Percentiles rank a stretch among this genome's conserved stretches.
phyloP scores from a whole-genome alignment of 2,329 filamentous ascomycete genomes.

The Aureobasidium sp. region DNA sequence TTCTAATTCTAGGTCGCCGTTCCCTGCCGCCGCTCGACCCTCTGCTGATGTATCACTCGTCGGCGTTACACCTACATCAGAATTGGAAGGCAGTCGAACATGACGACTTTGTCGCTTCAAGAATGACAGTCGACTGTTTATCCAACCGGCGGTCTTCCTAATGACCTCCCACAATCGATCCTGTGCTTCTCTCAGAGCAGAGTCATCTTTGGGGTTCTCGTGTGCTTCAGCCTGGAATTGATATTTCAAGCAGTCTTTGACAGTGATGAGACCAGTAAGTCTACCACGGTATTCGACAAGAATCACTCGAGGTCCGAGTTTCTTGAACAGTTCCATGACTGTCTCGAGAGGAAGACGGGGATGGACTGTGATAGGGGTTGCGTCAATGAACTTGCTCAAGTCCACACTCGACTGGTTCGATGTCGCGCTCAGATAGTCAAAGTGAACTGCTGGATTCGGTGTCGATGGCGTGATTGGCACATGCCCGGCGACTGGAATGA shows the following conservation, averaged over 20 bases:
- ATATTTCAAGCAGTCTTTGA: slow-evolving; percentile 95
- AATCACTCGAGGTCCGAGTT: slow-evolving; percentile 90
- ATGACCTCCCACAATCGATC: slow-evolving; percentile 55
- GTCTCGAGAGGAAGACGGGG: slow-evolving; percentile 89
- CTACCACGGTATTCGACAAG: slow-evolving; percentile 84
- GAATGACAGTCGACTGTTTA: slow-evolving; percentile 17
- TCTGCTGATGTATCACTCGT: background rate
- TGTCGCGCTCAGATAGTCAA: slow-evolving; percentile 53
- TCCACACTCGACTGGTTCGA: slow-evolving; percentile 58
- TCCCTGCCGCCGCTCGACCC: slow-evolving; percentile 1
- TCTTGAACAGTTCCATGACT: slow-evolving; percentile 97
- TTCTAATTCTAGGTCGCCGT: slow-evolving; percentile 30
- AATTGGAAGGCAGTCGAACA: slow-evolving; percentile 9
- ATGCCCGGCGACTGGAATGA: slow-evolving; percentile 34
- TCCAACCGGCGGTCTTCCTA: slow-evolving; percentile 24
- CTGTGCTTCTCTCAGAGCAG: slow-evolving; percentile 49
- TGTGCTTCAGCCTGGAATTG: slow-evolving; percentile 93
- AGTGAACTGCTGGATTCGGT: slow-evolving; percentile 38
- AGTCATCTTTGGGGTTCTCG: slow-evolving; percentile 61
- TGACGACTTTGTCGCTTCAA: background rate
- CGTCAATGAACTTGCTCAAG: slow-evolving; percentile 80
- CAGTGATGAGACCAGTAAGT: slow-evolving; percentile 78
- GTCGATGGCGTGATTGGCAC: slow-evolving; percentile 27
- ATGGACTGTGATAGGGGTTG: slow-evolving; percentile 83
- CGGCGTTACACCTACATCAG: background rate